A percentile compares a stretch with the other conserved stretches of the same genome.
phyloP scores from a whole-genome alignment of 225 moss, liverwort and hornwort genomes.

The Pleurozium schreberi region DNA sequence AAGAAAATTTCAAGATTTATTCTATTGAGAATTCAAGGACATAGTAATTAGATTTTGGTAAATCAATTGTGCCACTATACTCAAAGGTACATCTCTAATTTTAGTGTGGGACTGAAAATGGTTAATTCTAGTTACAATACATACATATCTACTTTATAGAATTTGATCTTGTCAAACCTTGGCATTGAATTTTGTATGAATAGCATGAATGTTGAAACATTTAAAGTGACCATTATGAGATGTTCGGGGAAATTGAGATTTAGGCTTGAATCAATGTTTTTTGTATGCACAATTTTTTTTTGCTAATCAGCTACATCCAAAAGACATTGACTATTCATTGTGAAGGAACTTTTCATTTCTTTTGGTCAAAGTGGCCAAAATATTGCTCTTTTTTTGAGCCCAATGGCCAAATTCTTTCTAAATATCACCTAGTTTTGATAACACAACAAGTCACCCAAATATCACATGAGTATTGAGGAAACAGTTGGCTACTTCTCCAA shows the following conservation, averaged over 20 bases:
- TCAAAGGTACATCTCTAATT: background rate
- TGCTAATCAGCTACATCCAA: background rate
- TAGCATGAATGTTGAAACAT: background rate
- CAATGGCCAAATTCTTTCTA: too few species aligned
- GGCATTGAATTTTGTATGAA: background rate
- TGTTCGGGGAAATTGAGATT: background rate
- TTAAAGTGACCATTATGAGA: too few species aligned
- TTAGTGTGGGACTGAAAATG: accelerated
- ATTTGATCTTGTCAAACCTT: background rate
- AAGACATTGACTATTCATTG: background rate
- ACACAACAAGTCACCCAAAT: too few species aligned
- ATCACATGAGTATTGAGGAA: too few species aligned
- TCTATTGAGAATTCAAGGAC: background rate
- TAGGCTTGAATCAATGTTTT: background rate
- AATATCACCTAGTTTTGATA: too few species aligned
- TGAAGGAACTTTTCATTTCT: too few species aligned
- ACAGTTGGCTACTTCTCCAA: too few species aligned
- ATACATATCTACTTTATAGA: background rate
- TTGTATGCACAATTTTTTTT: too few species aligned
- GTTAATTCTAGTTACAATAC: background rate
- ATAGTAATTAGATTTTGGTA: background rate
- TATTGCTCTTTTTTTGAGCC: too few species aligned
- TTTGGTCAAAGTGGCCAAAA: too few species aligned
- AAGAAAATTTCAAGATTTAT: background rate
- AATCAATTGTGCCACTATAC: background rate